These are phyloP conservation scores for Microthlaspi erraticum DNA, from an alignment of 345 rosid species.

Conservation along the genomic window DNA sequence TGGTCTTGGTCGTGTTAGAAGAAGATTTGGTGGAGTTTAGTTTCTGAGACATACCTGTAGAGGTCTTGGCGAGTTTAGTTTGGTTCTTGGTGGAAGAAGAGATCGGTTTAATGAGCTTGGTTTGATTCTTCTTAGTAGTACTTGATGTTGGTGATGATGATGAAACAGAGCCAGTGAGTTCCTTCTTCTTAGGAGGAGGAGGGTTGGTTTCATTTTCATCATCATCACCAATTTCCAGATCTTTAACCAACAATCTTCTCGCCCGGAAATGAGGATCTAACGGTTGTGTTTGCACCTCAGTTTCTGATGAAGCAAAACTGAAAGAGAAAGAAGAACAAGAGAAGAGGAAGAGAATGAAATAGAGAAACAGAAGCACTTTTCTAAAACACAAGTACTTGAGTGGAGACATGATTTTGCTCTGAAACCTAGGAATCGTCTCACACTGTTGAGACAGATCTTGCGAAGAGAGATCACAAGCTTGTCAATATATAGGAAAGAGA, in stretches of 20 bases:
- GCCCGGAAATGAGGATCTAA: conserved; percentile 38
- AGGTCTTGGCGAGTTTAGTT: conserved; percentile 49
- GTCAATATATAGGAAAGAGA: conserved; percentile 41
- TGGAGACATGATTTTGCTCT: conserved; percentile 51
- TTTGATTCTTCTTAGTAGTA: conserved; percentile 56
- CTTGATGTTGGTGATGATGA: conserved; percentile 29
- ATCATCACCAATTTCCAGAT: conserved; percentile 36
- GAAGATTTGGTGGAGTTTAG: conserved; percentile 57
- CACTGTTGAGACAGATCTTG: conserved; percentile 45
- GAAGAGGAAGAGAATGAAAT: conserved; percentile 48
- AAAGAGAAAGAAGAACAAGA: conserved; percentile 35
- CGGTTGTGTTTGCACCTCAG: conserved; percentile 37
- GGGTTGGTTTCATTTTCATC: conserved; percentile 39
- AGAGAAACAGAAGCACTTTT: conserved; percentile 53
- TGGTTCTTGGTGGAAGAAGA: conserved; percentile 48
- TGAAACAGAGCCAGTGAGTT: conserved; percentile 31
- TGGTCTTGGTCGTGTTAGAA: conserved; percentile 28
- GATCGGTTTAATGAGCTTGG: conserved; percentile 53
- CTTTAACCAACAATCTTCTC: conserved; percentile 52
- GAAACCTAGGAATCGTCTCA: conserved; percentile 41
- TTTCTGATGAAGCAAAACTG: conserved; percentile 45
- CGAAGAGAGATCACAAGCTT: conserved; percentile 39
- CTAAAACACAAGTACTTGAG: conserved; percentile 50
- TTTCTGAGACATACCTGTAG: conserved; percentile 42
- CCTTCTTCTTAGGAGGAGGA: conserved; percentile 55